phyloP scores from a whole-genome alignment of 2,329 filamentous ascomycete genomes.

The Ciborinia camelliae region DNA sequence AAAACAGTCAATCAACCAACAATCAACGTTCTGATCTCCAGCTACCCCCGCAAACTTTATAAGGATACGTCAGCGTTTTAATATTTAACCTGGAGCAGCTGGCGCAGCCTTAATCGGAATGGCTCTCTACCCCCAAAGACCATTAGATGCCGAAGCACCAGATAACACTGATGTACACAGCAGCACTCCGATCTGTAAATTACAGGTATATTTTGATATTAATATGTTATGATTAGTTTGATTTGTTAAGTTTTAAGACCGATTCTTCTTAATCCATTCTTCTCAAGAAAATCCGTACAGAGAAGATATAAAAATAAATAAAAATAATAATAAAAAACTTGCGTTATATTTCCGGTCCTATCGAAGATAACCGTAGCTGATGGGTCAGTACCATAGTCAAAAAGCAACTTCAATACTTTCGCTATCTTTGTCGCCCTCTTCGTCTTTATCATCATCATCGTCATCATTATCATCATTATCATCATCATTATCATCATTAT shows the following conservation, averaged over 20 bases:
- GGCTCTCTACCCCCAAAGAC: slow-evolving; percentile 45
- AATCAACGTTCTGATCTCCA: background rate
- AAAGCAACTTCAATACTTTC: no score
- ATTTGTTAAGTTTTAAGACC: slow-evolving; percentile 45
- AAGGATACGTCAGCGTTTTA: slow-evolving; percentile 10
- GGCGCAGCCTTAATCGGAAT: slow-evolving; percentile 43
- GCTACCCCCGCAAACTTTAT: background rate
- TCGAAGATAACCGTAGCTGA: no score
- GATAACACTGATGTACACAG: slow-evolving; percentile 28
- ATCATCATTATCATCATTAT: no score
- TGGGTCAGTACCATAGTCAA: no score
- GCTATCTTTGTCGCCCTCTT: no score
- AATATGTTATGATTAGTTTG: slow-evolving; percentile 46
- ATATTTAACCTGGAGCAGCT: slow-evolving; percentile 40
- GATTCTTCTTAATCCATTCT: slow-evolving; percentile 37
- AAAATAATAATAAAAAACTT: no score
- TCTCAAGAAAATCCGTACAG: no score
- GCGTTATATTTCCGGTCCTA: no score
- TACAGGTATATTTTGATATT: slow-evolving; percentile 41
- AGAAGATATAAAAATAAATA: no score
- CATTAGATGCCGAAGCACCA: slow-evolving; percentile 48
- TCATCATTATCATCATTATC: no score
- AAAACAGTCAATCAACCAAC: background rate
- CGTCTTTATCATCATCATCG: no score
- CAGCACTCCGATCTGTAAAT: slow-evolving; percentile 37